A percentile compares a stretch with the other conserved stretches of the same genome.
Evolutionary conservation across 2,329 filamentous ascomycete genomes (phyloP).

Genomic region (Aureobasidium sp.): DNA sequence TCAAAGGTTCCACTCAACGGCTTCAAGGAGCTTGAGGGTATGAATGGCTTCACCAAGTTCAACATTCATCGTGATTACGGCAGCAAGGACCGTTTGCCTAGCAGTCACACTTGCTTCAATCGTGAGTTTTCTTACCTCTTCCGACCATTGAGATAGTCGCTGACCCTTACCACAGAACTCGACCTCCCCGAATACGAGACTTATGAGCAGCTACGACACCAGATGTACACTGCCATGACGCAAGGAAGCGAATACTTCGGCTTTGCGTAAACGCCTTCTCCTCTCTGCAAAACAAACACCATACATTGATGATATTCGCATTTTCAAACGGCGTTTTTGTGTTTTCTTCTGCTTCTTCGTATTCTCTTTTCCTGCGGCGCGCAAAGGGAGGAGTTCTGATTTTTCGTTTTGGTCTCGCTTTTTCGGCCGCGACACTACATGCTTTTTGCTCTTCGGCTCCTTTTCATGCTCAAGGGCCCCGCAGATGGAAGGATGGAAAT

Average conservation of each 20-base stretch:
- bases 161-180: constrained; percentile 60
- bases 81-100: constrained; percentile 89
- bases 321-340: neutral
- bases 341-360: neutral
- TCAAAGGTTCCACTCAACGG: constrained; percentile 97
- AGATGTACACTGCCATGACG: constrained; percentile 93
- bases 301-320: neutral
- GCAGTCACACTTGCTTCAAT: constrained; percentile 98
- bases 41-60: constrained; percentile 97
- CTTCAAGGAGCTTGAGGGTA: constrained; percentile 97
- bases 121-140: constrained; percentile 56
- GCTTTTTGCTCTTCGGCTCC: neutral
- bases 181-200: constrained; percentile 97
- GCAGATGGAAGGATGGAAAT: neutral
- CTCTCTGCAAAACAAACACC: neutral
- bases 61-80: constrained; percentile 98
- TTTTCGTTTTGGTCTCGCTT: neutral
- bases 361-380: neutral
- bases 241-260: constrained; percentile 95
- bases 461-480: neutral
- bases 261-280: constrained; percentile 60
- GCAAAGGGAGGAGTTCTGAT: neutral
- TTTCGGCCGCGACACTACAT: neutral
- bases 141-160: constrained; percentile 18
- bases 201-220: constrained; percentile 82